A percentile compares a stretch with the other conserved stretches of the same genome.
These are phyloP conservation scores for Alternaria triticina DNA, from an alignment of 2,329 filamentous ascomycete genomes.

Conservation along the genomic window DNA sequence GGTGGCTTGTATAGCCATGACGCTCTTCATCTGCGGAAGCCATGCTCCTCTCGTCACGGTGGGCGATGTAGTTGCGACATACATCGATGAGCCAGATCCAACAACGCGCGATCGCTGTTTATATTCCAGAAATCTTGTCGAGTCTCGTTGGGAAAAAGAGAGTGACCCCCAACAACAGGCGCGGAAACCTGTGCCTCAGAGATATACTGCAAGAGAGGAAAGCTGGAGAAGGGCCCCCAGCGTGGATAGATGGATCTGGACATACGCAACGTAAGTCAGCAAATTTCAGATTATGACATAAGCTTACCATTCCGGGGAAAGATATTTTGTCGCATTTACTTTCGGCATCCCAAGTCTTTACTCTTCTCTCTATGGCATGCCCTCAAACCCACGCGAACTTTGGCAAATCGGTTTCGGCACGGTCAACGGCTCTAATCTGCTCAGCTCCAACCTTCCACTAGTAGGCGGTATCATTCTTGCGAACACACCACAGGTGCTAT, in stretches of 20 bases:
- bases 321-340: not conserved
- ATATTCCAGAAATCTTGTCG: not conserved
- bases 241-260: not conserved
- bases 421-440: slow-evolving; percentile 17
- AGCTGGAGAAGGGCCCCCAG: not conserved
- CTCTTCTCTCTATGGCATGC: slow-evolving; percentile 7
- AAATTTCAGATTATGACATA: rapidly evolving
- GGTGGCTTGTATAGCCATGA: slow-evolving; percentile 11
- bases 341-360: slow-evolving; percentile 3
- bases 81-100: slow-evolving; percentile 20
- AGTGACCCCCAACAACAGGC: not conserved
- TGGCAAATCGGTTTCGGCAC: slow-evolving; percentile 19
- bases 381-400: not conserved
- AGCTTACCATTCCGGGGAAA: not conserved
- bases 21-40: slow-evolving; percentile 9
- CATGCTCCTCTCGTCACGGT: slow-evolving; percentile 26
- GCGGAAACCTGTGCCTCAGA: not conserved
- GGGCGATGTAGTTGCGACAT: slow-evolving; percentile 30
- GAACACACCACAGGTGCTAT: slow-evolving; percentile 56
- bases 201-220: not conserved
- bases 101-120: slow-evolving; percentile 16
- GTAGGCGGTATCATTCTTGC: slow-evolving; percentile 45
- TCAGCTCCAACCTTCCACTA: slow-evolving; percentile 3
- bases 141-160: not conserved
- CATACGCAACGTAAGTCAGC: not conserved